Evolutionary conservation across 352 stramenopile genomes (phyloP).

Genomic region (Globisporangium okanoganense): DNA sequence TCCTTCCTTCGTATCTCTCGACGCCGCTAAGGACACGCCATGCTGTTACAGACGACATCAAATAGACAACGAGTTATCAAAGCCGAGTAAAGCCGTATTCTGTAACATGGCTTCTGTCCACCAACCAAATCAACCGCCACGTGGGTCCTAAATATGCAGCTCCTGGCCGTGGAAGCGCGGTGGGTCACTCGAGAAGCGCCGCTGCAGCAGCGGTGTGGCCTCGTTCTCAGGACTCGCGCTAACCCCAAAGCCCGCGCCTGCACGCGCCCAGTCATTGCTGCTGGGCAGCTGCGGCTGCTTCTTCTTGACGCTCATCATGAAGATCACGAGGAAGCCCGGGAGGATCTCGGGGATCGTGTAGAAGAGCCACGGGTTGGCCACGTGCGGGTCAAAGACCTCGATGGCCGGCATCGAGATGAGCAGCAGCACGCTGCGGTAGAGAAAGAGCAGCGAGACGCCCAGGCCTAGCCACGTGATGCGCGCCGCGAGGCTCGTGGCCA

Average conservation of each 20-base stretch:
- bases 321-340: slow-evolving; percentile 65
- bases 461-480: slow-evolving; percentile 57
- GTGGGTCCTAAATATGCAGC: slow-evolving; percentile 29
- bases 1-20: too few species aligned
- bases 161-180: slow-evolving; percentile 56
- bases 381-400: slow-evolving; percentile 66
- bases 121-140: background rate
- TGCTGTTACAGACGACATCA: too few species aligned
- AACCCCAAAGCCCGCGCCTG: background rate
- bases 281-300: background rate
- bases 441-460: slow-evolving; percentile 51
- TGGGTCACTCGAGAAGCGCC: slow-evolving; percentile 34
- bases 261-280: slow-evolving; percentile 12
- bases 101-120: background rate
- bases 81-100: too few species aligned
- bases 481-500: slow-evolving; percentile 48
- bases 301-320: slow-evolving; percentile 78
- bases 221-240: slow-evolving; percentile 23
- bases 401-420: slow-evolving; percentile 66
- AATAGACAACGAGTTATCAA: too few species aligned
- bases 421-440: slow-evolving; percentile 53
- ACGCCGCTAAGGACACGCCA: too few species aligned
- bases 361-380: slow-evolving; percentile 71
- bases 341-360: slow-evolving; percentile 75
- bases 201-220: slow-evolving; percentile 45